Percentiles rank a stretch among this genome's conserved stretches.
phyloP scores from a whole-genome alignment of 163 green algal species.

The Prototheca cutis region DNA sequence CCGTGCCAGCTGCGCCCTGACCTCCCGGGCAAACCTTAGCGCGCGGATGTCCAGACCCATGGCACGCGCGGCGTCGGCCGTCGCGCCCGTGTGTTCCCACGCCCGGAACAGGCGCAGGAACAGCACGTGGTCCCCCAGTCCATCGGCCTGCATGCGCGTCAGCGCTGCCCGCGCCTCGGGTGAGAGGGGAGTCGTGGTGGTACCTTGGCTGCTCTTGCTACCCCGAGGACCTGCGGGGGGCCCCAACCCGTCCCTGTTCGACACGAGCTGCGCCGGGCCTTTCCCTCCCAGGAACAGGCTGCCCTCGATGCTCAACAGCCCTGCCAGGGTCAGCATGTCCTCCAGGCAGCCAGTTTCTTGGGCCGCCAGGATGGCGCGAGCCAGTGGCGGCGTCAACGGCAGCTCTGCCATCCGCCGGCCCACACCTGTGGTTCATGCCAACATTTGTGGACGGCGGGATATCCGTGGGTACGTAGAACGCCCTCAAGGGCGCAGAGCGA shows the following conservation, averaged over 20 bases:
- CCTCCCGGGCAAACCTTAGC: conserved; percentile 74
- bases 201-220: too few species aligned
- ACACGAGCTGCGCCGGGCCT: conserved; percentile 37
- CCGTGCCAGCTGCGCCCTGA: conserved; percentile 70
- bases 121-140: conserved; percentile 76
- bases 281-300: conserved; percentile 44
- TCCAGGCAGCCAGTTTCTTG: conserved; percentile 54
- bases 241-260: too few species aligned
- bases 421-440: too few species aligned
- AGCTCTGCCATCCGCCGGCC: neutral
- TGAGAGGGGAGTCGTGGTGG: conserved; percentile 1
- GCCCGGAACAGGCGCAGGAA: conserved; percentile 63
- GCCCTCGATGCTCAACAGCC: conserved; percentile 76
- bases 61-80: conserved; percentile 22
- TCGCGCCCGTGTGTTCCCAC: conserved; percentile 21
- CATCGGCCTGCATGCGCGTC: conserved; percentile 42
- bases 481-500: too few species aligned
- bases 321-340: conserved; percentile 53
- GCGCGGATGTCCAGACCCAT: conserved; percentile 60
- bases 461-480: too few species aligned
- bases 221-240: too few species aligned
- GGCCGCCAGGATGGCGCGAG: conserved; percentile 64
- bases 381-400: conserved; percentile 49
- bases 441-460: too few species aligned
- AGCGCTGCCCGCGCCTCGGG: conserved; percentile 11